phyloP scores from a whole-genome alignment of 176 grass and related monocot species.

The Avena atlantica region DNA sequence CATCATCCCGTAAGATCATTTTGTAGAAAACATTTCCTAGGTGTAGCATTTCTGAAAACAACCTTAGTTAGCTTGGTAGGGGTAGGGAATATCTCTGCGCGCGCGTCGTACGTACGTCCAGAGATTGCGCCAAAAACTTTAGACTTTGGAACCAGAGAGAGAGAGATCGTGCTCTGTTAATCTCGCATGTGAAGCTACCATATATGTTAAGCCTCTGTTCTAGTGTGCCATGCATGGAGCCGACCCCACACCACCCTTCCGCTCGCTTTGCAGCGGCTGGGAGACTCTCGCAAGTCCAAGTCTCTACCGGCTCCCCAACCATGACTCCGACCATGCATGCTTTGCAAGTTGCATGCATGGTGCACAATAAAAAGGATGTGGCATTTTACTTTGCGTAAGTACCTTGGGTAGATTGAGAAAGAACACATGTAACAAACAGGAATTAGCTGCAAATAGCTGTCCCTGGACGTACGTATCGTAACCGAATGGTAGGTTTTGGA shows the following conservation, averaged over 20 bases:
- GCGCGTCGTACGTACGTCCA: background rate
- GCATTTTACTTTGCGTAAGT: no score
- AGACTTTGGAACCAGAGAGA: background rate
- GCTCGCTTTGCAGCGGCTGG: background rate
- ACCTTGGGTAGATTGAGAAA: no score
- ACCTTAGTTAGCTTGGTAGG: background rate
- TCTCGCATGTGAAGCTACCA: conserved; percentile 8
- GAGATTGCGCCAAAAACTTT: background rate
- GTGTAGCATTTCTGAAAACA: no score
- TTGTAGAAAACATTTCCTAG: no score
- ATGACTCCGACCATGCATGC: no score
- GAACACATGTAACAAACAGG: no score
- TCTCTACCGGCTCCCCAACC: no score
- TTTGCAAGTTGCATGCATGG: background rate
- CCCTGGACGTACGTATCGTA: background rate
- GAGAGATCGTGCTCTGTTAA: background rate
- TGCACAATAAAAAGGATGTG: background rate
- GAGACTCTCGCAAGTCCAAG: background rate
- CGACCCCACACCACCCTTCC: background rate
- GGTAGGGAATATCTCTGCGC: background rate
- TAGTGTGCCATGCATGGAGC: background rate
- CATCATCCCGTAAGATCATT: no score
- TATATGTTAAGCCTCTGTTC: background rate
- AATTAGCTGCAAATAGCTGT: no score
- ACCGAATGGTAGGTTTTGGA: background rate